These are phyloP conservation scores for Adenanthera pavonina DNA, from an alignment of 306 rosid species.

Conservation along the genomic window DNA sequence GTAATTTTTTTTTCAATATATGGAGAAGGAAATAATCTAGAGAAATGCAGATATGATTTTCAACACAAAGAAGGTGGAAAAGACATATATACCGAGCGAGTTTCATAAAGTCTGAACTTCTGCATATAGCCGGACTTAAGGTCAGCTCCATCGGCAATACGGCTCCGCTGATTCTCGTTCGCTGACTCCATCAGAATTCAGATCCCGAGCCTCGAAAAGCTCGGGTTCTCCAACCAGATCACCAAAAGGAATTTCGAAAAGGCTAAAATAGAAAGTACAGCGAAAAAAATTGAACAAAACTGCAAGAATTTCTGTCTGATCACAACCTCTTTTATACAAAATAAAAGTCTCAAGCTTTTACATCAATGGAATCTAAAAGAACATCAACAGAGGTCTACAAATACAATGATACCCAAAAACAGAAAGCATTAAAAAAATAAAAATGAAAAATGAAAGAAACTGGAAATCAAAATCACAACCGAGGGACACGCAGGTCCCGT, in stretches of 20 bases:
- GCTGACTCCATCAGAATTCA: constrained; percentile 63
- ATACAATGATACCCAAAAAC: constrained; percentile 40
- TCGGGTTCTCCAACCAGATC: constrained; percentile 47
- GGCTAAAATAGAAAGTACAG: not conserved
- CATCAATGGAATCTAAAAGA: constrained; percentile 34
- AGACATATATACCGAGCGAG: constrained; percentile 75
- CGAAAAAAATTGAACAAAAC: not conserved
- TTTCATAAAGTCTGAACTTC: constrained; percentile 94
- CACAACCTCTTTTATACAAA: constrained; percentile 43
- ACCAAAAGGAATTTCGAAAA: constrained; percentile 35
- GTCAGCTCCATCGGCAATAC: constrained; percentile 51
- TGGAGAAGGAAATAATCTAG: not conserved
- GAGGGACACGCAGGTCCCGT: constrained; percentile 12
- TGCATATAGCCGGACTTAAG: constrained; percentile 63
- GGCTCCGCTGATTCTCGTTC: constrained; percentile 47
- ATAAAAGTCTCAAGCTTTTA: constrained; percentile 45
- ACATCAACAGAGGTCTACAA: constrained; percentile 8
- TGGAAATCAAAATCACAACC: constrained; percentile 40
- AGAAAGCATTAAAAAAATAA: not conserved
- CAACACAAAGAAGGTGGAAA: not conserved
- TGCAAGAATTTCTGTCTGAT: constrained; percentile 42
- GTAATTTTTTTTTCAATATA: not conserved
- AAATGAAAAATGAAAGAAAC: not conserved
- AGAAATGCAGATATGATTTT: constrained; percentile 35
- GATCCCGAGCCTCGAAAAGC: constrained; percentile 71